Conservation (phyloP, 805 yeast species). For the Cyberlindnera meyerae region DNA sequence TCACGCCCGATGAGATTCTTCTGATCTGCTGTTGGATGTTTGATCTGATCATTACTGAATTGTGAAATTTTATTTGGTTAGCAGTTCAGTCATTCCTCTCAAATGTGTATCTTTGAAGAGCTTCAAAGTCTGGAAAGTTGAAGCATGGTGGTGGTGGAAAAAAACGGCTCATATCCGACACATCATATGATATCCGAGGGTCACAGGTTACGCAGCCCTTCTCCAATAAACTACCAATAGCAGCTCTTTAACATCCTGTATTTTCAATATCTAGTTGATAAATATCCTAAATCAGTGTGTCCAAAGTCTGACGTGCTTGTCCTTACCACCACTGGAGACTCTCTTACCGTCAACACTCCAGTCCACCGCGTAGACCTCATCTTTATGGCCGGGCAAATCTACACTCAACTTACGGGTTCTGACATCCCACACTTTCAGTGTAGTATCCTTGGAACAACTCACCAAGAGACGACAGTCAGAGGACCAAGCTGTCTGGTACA, state of each 20-base stretch:
- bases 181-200: background rate
- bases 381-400: constrained; percentile 94
- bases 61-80: no score
- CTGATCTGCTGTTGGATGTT: constrained; percentile 7
- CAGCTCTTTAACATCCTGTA: no score
- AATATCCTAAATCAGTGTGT: constrained; percentile 43
- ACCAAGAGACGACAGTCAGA: constrained; percentile 88
- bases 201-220: no score
- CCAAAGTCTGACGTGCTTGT: constrained; percentile 92
- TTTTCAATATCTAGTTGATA: no score
- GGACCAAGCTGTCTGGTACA: constrained; percentile 97
- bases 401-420: constrained; percentile 76
- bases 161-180: background rate
- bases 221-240: no score
- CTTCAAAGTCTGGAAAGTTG: background rate
- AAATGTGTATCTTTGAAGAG: no score
- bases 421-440: constrained; percentile 94
- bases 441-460: constrained; percentile 93
- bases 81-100: no score
- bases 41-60: constrained; percentile 11
- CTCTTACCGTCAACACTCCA: constrained; percentile 95
- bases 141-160: background rate
- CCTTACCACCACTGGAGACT: constrained; percentile 98
- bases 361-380: constrained; percentile 94
- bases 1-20: constrained; percentile 11